Evolutionary conservation across 129 eudicot species (phyloP).

Genomic region (Flaveria robusta): DNA sequence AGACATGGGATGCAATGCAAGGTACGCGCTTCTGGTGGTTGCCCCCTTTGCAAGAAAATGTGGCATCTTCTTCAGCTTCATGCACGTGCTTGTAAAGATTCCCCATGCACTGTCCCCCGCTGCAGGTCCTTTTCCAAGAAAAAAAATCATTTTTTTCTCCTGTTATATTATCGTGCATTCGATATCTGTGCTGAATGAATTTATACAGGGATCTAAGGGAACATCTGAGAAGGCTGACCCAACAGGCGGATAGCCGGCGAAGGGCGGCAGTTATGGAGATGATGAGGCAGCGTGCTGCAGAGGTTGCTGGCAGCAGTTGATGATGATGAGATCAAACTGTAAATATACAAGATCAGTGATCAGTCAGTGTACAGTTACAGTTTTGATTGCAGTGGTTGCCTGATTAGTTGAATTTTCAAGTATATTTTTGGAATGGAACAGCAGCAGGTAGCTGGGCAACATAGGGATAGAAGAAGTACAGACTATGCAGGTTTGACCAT

Average conservation of each 20-base stretch:
- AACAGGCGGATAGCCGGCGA: conserved; percentile 83
- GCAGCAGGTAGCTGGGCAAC: conserved; percentile 10
- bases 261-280: conserved; percentile 94
- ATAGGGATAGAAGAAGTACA: conserved; percentile 23
- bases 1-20: conserved; percentile 88
- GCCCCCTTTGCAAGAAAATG: conserved; percentile 88
- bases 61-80: conserved; percentile 97
- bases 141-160: background rate
- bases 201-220: conserved; percentile 72
- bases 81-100: conserved; percentile 89
- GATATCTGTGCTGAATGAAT: background rate
- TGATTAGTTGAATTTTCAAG: conserved; percentile 31
- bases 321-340: conserved; percentile 38
- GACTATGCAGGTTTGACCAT: conserved; percentile 23
- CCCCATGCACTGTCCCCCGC: conserved; percentile 82
- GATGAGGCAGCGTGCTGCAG: conserved; percentile 98
- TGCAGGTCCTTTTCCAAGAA: conserved; percentile 63
- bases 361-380: conserved; percentile 39
- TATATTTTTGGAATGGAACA: conserved; percentile 16
- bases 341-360: conserved; percentile 29
- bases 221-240: conserved; percentile 72
- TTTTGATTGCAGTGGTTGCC: conserved; percentile 27
- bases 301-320: conserved; percentile 65
- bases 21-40: conserved; percentile 85
- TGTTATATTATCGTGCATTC: background rate